phyloP scores from a whole-genome alignment of 192 early-diverging fungal species.

The Spinellus fusiger region DNA sequence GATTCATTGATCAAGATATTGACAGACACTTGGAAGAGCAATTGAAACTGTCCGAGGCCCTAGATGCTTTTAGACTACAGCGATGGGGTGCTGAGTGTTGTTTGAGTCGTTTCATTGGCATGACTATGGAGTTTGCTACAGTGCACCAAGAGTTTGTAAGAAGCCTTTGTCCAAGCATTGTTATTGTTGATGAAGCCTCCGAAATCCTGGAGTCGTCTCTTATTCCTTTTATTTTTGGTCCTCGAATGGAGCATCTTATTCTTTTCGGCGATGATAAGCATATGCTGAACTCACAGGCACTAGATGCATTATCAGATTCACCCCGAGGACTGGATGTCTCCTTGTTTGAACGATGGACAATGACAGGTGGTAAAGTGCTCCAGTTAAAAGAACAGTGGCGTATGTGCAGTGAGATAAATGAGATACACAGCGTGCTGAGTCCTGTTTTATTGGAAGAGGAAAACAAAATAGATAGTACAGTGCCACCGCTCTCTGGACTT shows the following conservation, averaged over 20 bases:
- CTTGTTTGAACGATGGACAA: slow-evolving; percentile 24
- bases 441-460: background rate
- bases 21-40: background rate
- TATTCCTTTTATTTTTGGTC: background rate
- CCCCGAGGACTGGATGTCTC: slow-evolving; percentile 6
- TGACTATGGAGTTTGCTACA: slow-evolving; percentile 26
- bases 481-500: slow-evolving; percentile 1
- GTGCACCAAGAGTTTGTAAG: slow-evolving; percentile 16
- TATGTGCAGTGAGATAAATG: slow-evolving; percentile 8
- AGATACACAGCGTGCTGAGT: background rate
- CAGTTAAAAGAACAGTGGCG: slow-evolving; percentile 24
- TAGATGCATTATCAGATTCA: background rate
- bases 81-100: slow-evolving; percentile 4
- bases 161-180: slow-evolving; percentile 2
- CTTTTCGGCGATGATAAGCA: slow-evolving; percentile 12
- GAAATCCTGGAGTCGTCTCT: slow-evolving; percentile 11
- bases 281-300: background rate
- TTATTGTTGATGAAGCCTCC: slow-evolving; percentile 22
- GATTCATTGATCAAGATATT: slow-evolving; percentile 9
- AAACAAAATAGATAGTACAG: background rate
- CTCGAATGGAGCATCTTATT: slow-evolving; percentile 23
- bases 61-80: slow-evolving; percentile 2
- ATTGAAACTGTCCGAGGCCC: background rate
- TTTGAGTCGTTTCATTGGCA: slow-evolving; percentile 25
- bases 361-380: slow-evolving; percentile 2